Evolutionary conservation across 140 eudicot genomes (phyloP).

Genomic region (Anethum foeniculum): DNA sequence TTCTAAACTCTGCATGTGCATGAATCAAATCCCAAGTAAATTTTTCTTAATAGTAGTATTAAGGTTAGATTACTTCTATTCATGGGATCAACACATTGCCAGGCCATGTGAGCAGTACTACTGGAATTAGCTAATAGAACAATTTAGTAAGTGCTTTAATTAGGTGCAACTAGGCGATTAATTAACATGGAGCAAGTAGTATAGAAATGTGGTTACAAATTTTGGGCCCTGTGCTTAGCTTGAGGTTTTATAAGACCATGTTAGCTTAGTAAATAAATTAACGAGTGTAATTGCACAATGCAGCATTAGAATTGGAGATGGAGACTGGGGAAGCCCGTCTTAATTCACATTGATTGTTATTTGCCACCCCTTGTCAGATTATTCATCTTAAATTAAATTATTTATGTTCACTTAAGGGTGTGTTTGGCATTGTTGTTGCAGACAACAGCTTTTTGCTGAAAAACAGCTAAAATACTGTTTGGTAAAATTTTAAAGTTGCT

Average conservation of each 20-base stretch:
- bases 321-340: background rate
- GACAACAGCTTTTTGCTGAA: no score
- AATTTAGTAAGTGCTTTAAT: background rate
- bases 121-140: background rate
- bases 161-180: background rate
- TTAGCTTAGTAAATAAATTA: no score
- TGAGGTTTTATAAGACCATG: no score
- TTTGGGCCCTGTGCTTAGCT: no score
- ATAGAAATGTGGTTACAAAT: no score
- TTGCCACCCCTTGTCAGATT: no score
- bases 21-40: constrained; percentile 5
- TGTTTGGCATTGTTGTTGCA: no score
- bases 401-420: no score
- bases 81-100: background rate
- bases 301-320: background rate
- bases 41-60: background rate
- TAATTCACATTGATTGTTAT: no score
- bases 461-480: no score
- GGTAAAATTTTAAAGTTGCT: no score
- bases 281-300: background rate
- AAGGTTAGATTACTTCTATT: background rate
- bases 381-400: no score
- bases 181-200: background rate
- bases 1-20: constrained; percentile 1
- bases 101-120: constrained; percentile 1